Conservation (phyloP, 2,329 filamentous ascomycete species). For the Fusarium drepaniforme region DNA sequence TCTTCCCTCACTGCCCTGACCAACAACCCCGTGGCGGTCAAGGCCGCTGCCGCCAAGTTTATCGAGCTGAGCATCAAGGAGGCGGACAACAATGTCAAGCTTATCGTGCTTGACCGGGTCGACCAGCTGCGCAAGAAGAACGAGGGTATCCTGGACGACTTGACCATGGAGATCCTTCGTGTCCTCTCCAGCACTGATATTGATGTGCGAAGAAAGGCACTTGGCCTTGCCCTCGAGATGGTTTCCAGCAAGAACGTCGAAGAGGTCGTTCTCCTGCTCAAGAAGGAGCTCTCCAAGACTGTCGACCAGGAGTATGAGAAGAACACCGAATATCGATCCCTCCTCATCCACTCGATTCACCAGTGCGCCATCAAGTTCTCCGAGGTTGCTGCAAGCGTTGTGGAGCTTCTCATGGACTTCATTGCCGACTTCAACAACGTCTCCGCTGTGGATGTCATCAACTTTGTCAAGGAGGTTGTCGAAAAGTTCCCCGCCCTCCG, state of each 20-base stretch:
- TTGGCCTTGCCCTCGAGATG: conserved; percentile 94
- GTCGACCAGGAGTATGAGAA: conserved; percentile 99
- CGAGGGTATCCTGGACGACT: conserved; percentile 90
- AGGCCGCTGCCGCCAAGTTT: conserved; percentile 94
- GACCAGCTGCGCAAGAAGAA: conserved; percentile 89
- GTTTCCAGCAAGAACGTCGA: conserved; percentile 99
- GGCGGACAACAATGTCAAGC: conserved; percentile 98
- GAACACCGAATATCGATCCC: conserved; percentile 93
- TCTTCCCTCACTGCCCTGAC: conserved; percentile 95
- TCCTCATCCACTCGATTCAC: conserved; percentile 97
- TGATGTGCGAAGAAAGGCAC: conserved; percentile 92
- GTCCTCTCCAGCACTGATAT: conserved; percentile 96
- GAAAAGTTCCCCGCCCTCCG: conserved; percentile 96
- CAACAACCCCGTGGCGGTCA: conserved; percentile 96
- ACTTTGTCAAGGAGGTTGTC: conserved; percentile 98
- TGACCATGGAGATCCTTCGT: conserved; percentile 96
- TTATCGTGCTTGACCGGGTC: conserved; percentile 96
- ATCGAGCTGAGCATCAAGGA: conserved; percentile 98
- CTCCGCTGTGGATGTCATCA: conserved; percentile 96
- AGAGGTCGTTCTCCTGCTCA: conserved; percentile 93
- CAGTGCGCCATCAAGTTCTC: conserved; percentile 99
- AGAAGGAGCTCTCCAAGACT: conserved; percentile 98
- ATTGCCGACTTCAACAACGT: conserved; percentile 98
- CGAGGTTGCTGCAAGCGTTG: conserved; percentile 95
- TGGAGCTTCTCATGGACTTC: conserved; percentile 98